Conservation (phyloP, 108 stramenopile genomes). For the Cyclotella cryptica region DNA sequence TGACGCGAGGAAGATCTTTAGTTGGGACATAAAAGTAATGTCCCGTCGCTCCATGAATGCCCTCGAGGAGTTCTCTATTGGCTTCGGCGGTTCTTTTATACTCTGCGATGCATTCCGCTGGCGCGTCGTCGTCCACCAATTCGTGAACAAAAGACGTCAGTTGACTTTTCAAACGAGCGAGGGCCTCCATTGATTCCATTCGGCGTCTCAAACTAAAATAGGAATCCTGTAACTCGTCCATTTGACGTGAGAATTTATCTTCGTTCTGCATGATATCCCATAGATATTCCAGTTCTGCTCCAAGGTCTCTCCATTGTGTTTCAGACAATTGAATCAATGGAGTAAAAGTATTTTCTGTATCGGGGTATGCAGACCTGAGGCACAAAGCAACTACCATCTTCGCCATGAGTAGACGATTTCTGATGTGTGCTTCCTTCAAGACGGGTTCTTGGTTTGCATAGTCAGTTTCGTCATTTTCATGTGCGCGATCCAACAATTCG, state of each 20-base stretch:
- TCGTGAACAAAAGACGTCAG: not conserved
- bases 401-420: conserved; percentile 33
- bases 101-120: not conserved
- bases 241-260: not conserved
- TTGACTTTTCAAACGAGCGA: conserved; percentile 19
- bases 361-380: conserved; percentile 16
- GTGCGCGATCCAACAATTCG: conserved; percentile 13
- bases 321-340: conserved; percentile 15
- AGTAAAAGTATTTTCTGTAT: not conserved
- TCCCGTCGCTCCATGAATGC: not conserved
- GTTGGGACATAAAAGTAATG: conserved; percentile 19
- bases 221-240: not conserved
- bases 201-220: conserved; percentile 11
- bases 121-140: not conserved
- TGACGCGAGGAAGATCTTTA: not conserved
- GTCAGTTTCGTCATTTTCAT: not conserved
- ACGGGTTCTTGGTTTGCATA: not conserved
- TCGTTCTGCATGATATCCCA: not conserved
- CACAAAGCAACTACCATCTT: conserved; percentile 26
- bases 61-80: conserved; percentile 2
- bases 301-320: conserved; percentile 5
- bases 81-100: conserved; percentile 5
- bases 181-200: conserved; percentile 29
- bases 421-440: conserved; percentile 8
- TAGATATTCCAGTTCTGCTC: conserved; percentile 9